Evolutionary conservation across 257 asterid species (phyloP).

Genomic region (Solanum rostratum): DNA sequence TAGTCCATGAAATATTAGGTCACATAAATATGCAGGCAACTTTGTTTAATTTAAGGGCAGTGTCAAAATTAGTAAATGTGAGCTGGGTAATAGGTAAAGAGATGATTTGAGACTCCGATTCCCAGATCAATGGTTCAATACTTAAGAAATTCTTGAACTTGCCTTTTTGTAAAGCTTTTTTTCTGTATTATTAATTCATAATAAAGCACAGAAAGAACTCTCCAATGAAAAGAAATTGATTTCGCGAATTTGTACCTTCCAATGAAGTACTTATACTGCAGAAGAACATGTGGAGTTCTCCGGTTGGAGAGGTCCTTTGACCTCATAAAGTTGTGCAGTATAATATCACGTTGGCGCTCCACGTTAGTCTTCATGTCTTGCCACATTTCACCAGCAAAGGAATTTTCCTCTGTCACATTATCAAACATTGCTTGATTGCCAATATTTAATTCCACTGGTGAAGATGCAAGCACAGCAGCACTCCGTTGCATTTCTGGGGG

Average conservation of each 20-base stretch:
- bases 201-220: neutral
- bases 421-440: conserved; percentile 23
- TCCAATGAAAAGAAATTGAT: neutral
- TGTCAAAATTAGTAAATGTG: neutral
- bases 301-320: conserved; percentile 72
- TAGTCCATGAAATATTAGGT: neutral
- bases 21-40: neutral
- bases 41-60: neutral
- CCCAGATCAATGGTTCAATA: neutral
- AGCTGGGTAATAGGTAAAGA: neutral
- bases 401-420: conserved; percentile 16
- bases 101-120: neutral
- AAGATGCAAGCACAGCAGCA: conserved; percentile 16
- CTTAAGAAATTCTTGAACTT: neutral
- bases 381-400: conserved; percentile 69
- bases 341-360: conserved; percentile 44
- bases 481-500: conserved; percentile 58
- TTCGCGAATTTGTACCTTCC: conserved; percentile 44
- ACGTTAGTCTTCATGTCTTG: conserved; percentile 43
- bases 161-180: neutral
- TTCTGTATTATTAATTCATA: neutral
- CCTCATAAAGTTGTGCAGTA: conserved; percentile 48
- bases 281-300: conserved; percentile 51
- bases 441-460: conserved; percentile 13
- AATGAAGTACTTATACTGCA: conserved; percentile 60